phyloP scores from a whole-genome alignment of 306 rosid species.

The Malus fusca region DNA sequence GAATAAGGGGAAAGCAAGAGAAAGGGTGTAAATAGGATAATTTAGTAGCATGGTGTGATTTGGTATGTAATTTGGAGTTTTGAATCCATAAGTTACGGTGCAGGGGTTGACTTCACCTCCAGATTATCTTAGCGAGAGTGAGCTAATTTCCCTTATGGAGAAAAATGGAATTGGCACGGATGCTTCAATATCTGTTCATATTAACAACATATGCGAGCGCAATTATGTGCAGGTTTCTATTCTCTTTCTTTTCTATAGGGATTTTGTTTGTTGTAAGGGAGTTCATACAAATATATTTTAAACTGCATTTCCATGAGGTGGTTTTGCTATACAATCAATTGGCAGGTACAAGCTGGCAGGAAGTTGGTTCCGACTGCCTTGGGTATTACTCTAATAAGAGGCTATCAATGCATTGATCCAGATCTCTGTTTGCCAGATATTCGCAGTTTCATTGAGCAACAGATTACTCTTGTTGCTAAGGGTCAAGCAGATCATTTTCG shows the following conservation, averaged over 20 bases:
- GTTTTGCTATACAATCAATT: slow-evolving; percentile 25
- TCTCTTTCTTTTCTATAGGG: neutral
- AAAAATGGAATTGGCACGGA: slow-evolving; percentile 95
- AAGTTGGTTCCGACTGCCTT: slow-evolving; percentile 77
- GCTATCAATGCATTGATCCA: slow-evolving; percentile 91
- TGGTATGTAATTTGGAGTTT: slow-evolving; percentile 7
- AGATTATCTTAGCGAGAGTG: slow-evolving; percentile 89
- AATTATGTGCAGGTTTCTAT: slow-evolving; percentile 83
- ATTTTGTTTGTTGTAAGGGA: slow-evolving; percentile 1
- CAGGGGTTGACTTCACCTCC: slow-evolving; percentile 88
- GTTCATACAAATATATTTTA: neutral
- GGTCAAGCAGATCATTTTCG: slow-evolving; percentile 72
- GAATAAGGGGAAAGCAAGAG: neutral
- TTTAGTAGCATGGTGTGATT: slow-evolving; percentile 3
- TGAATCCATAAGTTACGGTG: slow-evolving; percentile 21
- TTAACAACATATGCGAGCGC: slow-evolving; percentile 94
- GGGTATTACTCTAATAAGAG: slow-evolving; percentile 85
- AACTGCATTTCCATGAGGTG: slow-evolving; percentile 4
- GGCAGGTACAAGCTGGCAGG: slow-evolving; percentile 92
- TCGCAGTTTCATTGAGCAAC: slow-evolving; percentile 98
- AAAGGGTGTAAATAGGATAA: neutral
- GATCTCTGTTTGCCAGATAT: slow-evolving; percentile 98
- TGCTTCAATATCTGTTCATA: slow-evolving; percentile 93
- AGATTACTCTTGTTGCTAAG: slow-evolving; percentile 82
- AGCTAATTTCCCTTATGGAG: slow-evolving; percentile 94